phyloP scores from a whole-genome alignment of 768 basidiomycete species.

The Dacryopinax primogenitus region DNA sequence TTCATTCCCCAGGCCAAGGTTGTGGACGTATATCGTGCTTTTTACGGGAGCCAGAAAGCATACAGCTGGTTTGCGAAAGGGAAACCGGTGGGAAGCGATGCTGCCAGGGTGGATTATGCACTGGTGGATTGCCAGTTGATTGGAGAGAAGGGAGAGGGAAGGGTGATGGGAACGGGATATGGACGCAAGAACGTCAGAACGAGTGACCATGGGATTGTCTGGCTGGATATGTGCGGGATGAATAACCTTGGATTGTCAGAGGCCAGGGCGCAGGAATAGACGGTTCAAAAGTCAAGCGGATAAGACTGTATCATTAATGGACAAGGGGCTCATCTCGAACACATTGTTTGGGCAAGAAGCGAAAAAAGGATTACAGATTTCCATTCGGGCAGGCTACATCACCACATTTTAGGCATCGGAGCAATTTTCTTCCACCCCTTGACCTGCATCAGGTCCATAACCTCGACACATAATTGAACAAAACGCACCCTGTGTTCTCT shows the following conservation, averaged over 20 bases:
- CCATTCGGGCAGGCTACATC: no score
- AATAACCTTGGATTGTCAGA: background rate
- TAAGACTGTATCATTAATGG: no score
- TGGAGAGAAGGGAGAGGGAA: constrained; percentile 7
- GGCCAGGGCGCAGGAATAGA: no score
- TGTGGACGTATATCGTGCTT: constrained; percentile 15
- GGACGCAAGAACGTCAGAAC: constrained; percentile 8
- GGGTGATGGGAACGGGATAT: constrained; percentile 8
- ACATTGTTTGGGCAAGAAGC: background rate
- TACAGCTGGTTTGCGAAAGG: constrained; percentile 18
- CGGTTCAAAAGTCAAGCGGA: constrained; percentile 2
- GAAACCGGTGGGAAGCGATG: constrained; percentile 16
- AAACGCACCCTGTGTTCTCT: constrained; percentile 57
- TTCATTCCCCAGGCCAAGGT: constrained; percentile 15
- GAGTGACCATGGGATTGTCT: constrained; percentile 15
- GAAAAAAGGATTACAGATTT: background rate
- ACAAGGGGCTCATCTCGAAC: no score
- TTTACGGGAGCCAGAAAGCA: constrained; percentile 13
- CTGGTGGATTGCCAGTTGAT: constrained; percentile 9
- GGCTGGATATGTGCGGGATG: constrained; percentile 5
- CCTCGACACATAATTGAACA: background rate
- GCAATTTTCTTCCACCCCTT: constrained; percentile 1
- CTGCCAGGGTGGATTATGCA: constrained; percentile 18
- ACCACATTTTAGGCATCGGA: background rate
- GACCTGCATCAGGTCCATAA: background rate